Conservation (phyloP, 805 yeast species). For the Kluyveromyces aestuarii region DNA sequence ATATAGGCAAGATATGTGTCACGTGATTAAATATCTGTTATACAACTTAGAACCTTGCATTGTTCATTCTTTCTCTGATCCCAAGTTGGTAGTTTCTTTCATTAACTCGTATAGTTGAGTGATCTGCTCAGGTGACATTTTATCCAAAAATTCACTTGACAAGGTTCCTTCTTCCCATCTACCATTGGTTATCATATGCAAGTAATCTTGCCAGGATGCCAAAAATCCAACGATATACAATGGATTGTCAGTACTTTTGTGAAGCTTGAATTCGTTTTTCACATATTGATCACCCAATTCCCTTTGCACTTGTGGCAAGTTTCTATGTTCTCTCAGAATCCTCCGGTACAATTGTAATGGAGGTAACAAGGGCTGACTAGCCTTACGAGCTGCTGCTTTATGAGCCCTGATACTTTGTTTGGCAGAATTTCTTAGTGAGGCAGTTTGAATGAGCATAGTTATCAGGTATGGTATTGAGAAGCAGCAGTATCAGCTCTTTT, state of each 20-base stretch:
- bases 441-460: neutral
- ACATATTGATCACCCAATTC: conserved; percentile 86
- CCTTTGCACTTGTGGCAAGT: conserved; percentile 59
- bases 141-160: conserved; percentile 56
- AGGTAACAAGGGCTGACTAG: conserved; percentile 53
- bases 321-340: conserved; percentile 72
- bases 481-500: neutral
- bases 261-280: conserved; percentile 81
- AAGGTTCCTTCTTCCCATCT: conserved; percentile 58
- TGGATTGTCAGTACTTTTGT: conserved; percentile 76
- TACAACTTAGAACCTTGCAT: neutral
- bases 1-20: neutral
- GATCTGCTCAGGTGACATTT: conserved; percentile 86
- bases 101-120: conserved; percentile 73
- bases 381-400: conserved; percentile 5
- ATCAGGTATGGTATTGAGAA: neutral
- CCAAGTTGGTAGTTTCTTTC: conserved; percentile 50
- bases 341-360: conserved; percentile 73
- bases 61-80: neutral
- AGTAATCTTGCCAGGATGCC: conserved; percentile 88
- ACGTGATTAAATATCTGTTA: neutral
- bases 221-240: conserved; percentile 88
- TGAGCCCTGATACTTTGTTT: conserved; percentile 7
- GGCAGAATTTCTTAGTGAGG: conserved; percentile 4
- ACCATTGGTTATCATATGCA: conserved; percentile 48